Conservation (phyloP, 2,329 filamentous ascomycete species). For the Incumbomyces lentus region DNA sequence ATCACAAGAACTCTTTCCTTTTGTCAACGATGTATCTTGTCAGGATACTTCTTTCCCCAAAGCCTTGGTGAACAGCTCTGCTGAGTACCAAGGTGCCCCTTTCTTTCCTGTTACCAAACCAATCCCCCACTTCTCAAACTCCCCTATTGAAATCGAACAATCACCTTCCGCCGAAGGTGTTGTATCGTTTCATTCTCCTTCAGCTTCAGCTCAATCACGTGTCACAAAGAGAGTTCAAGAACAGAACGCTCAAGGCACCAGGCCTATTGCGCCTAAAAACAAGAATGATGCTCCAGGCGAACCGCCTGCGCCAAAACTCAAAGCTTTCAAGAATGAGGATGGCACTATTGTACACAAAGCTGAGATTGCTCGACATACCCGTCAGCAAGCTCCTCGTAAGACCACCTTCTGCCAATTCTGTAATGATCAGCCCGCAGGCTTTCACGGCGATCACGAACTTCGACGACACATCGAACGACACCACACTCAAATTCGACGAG, state of each 20-base stretch:
- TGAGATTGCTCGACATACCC: slow-evolving; percentile 45
- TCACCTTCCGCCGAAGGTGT: slow-evolving; percentile 39
- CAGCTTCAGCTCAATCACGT: slow-evolving; percentile 26
- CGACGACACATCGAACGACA: slow-evolving; percentile 57
- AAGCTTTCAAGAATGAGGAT: slow-evolving; percentile 42
- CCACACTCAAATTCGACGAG: slow-evolving; percentile 51
- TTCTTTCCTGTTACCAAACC: slow-evolving; percentile 28
- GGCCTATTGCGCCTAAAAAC: slow-evolving; percentile 12
- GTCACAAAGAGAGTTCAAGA: slow-evolving; percentile 19
- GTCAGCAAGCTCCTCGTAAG: slow-evolving; percentile 53
- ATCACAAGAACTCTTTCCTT: slow-evolving; percentile 8
- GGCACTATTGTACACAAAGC: slow-evolving; percentile 46
- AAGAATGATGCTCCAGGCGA: slow-evolving; percentile 13
- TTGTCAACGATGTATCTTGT: slow-evolving; percentile 23
- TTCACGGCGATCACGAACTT: slow-evolving; percentile 77
- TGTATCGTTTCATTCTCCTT: slow-evolving; percentile 29
- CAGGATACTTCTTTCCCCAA: slow-evolving; percentile 22
- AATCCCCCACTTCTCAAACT: slow-evolving; percentile 24
- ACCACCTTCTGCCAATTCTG: slow-evolving; percentile 56
- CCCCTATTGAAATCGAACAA: slow-evolving; percentile 41
- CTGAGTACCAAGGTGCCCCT: slow-evolving; percentile 23
- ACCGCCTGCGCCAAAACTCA: slow-evolving; percentile 37
- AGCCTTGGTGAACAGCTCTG: slow-evolving; percentile 7
- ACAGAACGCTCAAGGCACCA: slow-evolving; percentile 6
- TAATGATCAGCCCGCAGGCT: slow-evolving; percentile 62